phyloP scores from a whole-genome alignment of 208 protist genomes.

The Acanthamoeba quina region DNA sequence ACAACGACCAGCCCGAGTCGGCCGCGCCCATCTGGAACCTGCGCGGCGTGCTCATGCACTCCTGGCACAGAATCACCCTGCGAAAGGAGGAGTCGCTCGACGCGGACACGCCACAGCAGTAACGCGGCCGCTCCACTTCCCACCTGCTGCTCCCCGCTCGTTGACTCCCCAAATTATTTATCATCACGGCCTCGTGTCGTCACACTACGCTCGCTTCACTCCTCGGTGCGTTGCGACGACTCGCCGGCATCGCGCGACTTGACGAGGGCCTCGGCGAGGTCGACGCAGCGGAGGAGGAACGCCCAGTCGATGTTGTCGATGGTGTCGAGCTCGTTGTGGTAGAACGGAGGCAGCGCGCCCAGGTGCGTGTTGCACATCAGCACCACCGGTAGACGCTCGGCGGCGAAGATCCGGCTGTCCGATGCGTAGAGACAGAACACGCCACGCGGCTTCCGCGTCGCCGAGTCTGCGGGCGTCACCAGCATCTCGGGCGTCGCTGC shows the following conservation, averaged over 20 bases:
- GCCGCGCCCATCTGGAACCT: slow-evolving; percentile 86
- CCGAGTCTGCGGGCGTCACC: background rate
- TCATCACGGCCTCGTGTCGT: no score
- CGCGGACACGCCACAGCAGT: background rate
- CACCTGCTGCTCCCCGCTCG: no score
- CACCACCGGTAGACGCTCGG: background rate
- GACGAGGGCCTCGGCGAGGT: slow-evolving; percentile 19
- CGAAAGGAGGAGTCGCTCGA: slow-evolving; percentile 36
- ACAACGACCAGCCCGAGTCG: slow-evolving; percentile 87
- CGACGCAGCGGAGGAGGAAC: slow-evolving; percentile 30
- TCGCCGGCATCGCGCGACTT: slow-evolving; percentile 10
- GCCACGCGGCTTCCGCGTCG: background rate
- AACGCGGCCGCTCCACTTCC: background rate
- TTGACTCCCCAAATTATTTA: no score
- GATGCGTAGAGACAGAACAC: slow-evolving; percentile 16
- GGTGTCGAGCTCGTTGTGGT: slow-evolving; percentile 34
- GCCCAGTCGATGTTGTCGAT: slow-evolving; percentile 31
- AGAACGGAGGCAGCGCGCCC: background rate
- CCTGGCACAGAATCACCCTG: slow-evolving; percentile 85
- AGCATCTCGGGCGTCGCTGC: background rate
- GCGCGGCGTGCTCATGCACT: slow-evolving; percentile 86
- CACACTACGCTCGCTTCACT: background rate
- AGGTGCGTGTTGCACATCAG: slow-evolving; percentile 36
- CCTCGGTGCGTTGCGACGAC: background rate
- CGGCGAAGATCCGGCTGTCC: slow-evolving; percentile 4